A percentile compares a stretch with the other conserved stretches of the same genome.
phyloP scores from a whole-genome alignment of 768 basidiomycete species.

The Boletellus sp. region DNA sequence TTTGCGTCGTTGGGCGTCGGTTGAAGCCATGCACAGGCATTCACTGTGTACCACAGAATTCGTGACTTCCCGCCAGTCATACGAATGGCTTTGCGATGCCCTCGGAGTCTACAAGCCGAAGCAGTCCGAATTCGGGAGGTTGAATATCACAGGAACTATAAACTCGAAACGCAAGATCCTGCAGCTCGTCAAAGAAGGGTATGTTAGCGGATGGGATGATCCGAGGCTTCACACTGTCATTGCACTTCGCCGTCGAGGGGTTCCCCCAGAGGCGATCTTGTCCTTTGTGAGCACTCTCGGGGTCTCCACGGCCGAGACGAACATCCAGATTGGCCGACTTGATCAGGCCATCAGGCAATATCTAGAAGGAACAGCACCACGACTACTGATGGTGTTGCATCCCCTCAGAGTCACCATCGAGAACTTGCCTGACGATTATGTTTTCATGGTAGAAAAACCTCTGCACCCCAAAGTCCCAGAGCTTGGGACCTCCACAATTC shows the following conservation, averaged over 20 bases:
- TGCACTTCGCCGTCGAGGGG: constrained; percentile 88
- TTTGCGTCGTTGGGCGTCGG: not conserved
- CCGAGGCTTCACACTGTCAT: constrained; percentile 96
- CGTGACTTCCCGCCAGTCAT: constrained; percentile 91
- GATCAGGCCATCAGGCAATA: constrained; percentile 86
- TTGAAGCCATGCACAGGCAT: constrained; percentile 52
- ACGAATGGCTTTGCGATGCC: constrained; percentile 98
- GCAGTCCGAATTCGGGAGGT: constrained; percentile 94
- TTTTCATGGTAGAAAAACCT: constrained; percentile 81
- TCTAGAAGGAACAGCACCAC: constrained; percentile 82
- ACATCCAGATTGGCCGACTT: constrained; percentile 85
- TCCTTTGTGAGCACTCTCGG: constrained; percentile 94
- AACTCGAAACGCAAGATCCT: constrained; percentile 96
- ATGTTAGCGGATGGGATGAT: constrained; percentile 95
- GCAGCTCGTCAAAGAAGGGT: constrained; percentile 76
- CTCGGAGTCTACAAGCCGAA: constrained; percentile 96
- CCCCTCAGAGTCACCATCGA: constrained; percentile 91
- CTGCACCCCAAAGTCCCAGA: constrained; percentile 91
- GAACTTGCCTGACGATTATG: constrained; percentile 84
- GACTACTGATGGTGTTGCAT: constrained; percentile 85
- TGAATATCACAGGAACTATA: constrained; percentile 91
- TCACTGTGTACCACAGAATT: constrained; percentile 97
- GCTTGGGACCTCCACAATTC: constrained; percentile 76
- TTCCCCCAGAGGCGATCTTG: constrained; percentile 94
- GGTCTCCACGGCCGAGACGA: constrained; percentile 79